These are phyloP conservation scores for Iris macrosiphon DNA, from an alignment of 106 monocot species.

Conservation along the genomic window DNA sequence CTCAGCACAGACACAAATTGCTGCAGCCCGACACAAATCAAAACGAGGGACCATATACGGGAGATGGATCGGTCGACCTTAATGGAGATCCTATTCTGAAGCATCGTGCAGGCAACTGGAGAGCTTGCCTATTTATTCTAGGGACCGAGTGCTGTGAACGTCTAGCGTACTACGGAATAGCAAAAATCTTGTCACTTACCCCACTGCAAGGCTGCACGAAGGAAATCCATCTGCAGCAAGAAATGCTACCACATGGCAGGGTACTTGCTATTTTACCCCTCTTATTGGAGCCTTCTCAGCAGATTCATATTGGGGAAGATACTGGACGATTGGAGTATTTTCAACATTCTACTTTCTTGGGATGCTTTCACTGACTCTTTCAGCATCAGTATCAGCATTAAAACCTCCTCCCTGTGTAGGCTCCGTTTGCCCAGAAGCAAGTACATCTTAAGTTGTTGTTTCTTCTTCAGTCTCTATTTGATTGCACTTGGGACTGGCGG, in stretches of 20 bases:
- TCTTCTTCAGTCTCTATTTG: slow-evolving; percentile 16
- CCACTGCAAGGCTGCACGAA: slow-evolving; percentile 20
- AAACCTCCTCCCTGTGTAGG: slow-evolving; percentile 6
- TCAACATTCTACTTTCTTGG: slow-evolving; percentile 23
- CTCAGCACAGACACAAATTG: no score
- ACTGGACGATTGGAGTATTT: slow-evolving; percentile 28
- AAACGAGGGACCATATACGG: slow-evolving; percentile 1
- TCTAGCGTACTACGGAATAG: slow-evolving; percentile 24
- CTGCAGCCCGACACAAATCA: no score
- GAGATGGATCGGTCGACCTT: slow-evolving; percentile 20
- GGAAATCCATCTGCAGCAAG: slow-evolving; percentile 27
- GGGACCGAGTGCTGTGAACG: slow-evolving; percentile 35
- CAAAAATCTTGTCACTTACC: slow-evolving; percentile 34
- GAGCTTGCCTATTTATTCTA: slow-evolving; percentile 13
- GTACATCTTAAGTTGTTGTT: background rate
- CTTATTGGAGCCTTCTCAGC: slow-evolving; percentile 36
- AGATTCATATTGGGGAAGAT: slow-evolving; percentile 39
- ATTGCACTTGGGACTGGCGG: slow-evolving; percentile 24
- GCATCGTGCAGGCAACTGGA: slow-evolving; percentile 13
- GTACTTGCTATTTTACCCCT: slow-evolving; percentile 31
- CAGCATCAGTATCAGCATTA: background rate
- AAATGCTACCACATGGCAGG: slow-evolving; percentile 26
- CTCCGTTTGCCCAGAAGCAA: background rate
- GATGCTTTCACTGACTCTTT: slow-evolving; percentile 6
- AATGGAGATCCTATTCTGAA: slow-evolving; percentile 14